Evolutionary conservation across 495 filamentous ascomycete genomes (phyloP).

Genomic region (Lasiosphaeria hispida): DNA sequence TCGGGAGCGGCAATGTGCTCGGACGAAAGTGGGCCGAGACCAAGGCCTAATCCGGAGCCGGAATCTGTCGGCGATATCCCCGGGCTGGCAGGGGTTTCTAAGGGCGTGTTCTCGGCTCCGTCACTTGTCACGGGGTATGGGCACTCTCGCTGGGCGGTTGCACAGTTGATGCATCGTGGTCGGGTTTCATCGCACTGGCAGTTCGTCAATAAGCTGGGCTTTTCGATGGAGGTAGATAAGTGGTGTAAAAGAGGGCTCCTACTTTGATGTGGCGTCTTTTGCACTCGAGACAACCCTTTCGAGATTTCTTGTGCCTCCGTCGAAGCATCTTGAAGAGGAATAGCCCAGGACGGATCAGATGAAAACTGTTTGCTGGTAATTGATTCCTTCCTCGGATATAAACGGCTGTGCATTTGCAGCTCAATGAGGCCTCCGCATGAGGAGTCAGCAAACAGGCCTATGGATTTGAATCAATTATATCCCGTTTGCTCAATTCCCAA

Average conservation of each 20-base stretch:
- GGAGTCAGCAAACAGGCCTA: no score
- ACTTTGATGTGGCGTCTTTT: constrained; percentile 59
- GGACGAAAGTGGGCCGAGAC: constrained; percentile 3
- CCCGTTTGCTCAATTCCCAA: no score
- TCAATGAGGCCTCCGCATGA: no score
- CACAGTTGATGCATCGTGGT: constrained; percentile 35
- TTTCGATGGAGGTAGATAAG: neutral
- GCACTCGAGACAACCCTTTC: constrained; percentile 57
- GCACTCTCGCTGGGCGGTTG: constrained; percentile 30
- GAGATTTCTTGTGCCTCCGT: constrained; percentile 55
- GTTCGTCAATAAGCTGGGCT: neutral
- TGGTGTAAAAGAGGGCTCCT: neutral
- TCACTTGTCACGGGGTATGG: constrained; percentile 21
- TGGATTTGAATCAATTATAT: no score
- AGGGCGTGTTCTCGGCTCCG: neutral
- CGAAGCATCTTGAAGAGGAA: constrained; percentile 26
- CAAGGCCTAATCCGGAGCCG: constrained; percentile 7
- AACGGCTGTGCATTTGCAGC: no score
- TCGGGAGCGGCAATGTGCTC: neutral
- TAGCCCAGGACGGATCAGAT: neutral
- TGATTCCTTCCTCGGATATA: no score
- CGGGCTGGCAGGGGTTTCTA: constrained; percentile 13
- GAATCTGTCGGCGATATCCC: constrained; percentile 7
- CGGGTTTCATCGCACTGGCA: constrained; percentile 35
- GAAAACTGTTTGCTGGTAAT: neutral